Base-by-base conservation (phyloP, 2,329 filamentous ascomycete genomes). In the Diaporthe citriasiana region DNA sequence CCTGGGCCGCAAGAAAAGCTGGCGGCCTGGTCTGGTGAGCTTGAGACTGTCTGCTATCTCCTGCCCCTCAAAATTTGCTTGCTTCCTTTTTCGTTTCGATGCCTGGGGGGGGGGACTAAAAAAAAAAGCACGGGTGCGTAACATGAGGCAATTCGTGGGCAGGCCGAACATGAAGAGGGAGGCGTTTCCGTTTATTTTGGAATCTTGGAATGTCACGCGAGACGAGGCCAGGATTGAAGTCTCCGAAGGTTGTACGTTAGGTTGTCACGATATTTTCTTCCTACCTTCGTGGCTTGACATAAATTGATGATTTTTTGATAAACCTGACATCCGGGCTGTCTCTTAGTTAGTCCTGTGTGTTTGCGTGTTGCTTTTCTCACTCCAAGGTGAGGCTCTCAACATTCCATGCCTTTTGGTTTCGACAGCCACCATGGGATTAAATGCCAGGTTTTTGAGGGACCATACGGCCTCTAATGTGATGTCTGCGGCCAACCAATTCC, bases 121-220 rank as follows among this genome's bases (percentile, higher is more conserved):
- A 27, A 45, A 47, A 74, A 73, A 73, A 71, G 73, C 59, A 65
- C 45, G 68, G 53, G 25, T 69, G 47, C 47, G 72, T 70, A 55
- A 72, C 63, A 50, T 57, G 35, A 47, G 38, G 68, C 40, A 47
- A 69, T 42, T 69, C 66, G n/a, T 42, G 68, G 71, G 51, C 38
- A 45, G 55, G 56, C 33, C 63, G 74, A 70, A 71, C 53, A 57
- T 71, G 27, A 60, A 53, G 68, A 71, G 45, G 57, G 59, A n/a
- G 71, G 68, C 68, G 74, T 74, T 71, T 71, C 60, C 72, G 55
- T 75, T 75, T 53, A 40, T 50, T 57, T 51, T 51, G 45, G 63
- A 66, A 45, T 66, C 60, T 66, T 66, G 47, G 30, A 70, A 33
- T 74, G 55, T 65, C 40, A 73, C 51, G 59, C 68, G 72, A 55